Percentiles rank a stretch among this genome's conserved stretches.
These are phyloP conservation scores for Carpinus fangiana DNA, from an alignment of 306 rosid species.

Conservation along the genomic window DNA sequence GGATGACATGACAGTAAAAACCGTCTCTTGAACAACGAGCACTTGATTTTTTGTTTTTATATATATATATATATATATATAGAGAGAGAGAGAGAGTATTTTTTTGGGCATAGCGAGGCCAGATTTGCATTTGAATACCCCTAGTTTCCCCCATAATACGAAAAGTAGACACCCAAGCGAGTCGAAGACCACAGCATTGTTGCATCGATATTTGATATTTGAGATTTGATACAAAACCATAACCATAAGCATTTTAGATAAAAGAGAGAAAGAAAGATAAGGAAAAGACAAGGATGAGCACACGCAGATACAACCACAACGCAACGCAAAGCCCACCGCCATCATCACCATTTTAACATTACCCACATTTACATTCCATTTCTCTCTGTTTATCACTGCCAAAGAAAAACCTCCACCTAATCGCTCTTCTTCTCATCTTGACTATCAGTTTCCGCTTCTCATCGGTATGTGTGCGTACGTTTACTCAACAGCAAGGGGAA, in stretches of 20 bases:
- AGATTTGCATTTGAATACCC: constrained; percentile 31
- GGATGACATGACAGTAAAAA: no score
- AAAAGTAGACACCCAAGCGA: no score
- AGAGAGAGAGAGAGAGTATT: not conserved
- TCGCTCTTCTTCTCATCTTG: not conserved
- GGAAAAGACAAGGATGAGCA: not conserved
- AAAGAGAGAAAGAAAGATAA: not conserved
- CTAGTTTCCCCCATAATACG: no score
- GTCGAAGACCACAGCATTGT: constrained; percentile 5
- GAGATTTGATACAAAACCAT: not conserved
- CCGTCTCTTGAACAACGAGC: no score
- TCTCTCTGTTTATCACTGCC: not conserved
- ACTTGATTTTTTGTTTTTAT: no score
- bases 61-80: no score
- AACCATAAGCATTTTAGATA: not conserved
- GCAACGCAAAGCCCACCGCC: not conserved
- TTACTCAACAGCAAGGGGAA: constrained; percentile 19
- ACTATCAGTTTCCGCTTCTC: not conserved
- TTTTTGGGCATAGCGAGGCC: constrained; percentile 36
- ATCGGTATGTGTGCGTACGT: not conserved
- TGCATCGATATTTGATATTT: not conserved
- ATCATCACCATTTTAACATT: not conserved
- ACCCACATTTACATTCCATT: not conserved
- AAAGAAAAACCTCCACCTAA: not conserved
- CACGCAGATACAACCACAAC: not conserved